Evolutionary conservation across 2,329 filamentous ascomycete genomes (phyloP).

Genomic region (Fusarium irregulare): DNA sequence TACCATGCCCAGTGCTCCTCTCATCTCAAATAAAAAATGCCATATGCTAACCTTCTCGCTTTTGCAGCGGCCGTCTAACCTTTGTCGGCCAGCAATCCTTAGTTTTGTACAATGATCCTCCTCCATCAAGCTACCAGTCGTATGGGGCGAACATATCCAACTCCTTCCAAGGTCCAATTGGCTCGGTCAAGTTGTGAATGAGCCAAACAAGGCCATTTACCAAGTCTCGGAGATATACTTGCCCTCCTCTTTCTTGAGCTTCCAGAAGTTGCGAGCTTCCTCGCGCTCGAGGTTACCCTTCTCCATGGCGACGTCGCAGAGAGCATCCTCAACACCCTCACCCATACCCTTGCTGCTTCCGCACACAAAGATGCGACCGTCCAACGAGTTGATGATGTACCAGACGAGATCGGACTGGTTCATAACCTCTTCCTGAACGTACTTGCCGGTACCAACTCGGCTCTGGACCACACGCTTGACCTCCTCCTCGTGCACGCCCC

Average conservation of each 20-base stretch:
- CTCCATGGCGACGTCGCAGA: constrained; percentile 90
- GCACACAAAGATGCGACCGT: constrained; percentile 95
- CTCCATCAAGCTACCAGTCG: constrained; percentile 2
- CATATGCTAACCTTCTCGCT: constrained; percentile 32
- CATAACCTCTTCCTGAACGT: constrained; percentile 95
- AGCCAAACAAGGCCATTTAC: constrained; percentile 50
- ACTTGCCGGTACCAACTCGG: constrained; percentile 81
- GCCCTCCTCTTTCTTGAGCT: constrained; percentile 88
- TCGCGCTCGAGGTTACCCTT: constrained; percentile 88
- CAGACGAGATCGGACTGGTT: constrained; percentile 96
- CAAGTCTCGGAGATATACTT: constrained; percentile 93
- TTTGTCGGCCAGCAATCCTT: constrained; percentile 24
- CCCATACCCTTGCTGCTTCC: constrained; percentile 97
- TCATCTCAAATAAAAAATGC: constrained; percentile 25
- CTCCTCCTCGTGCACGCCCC: constrained; percentile 91
- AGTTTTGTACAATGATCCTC: constrained; percentile 10
- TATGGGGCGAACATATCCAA: neutral
- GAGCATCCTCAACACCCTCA: constrained; percentile 88
- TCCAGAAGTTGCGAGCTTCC: constrained; percentile 89
- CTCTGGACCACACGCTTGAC: constrained; percentile 85
- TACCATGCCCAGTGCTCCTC: constrained; percentile 32
- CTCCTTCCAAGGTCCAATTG: neutral
- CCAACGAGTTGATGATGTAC: constrained; percentile 97
- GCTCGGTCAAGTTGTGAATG: neutral
- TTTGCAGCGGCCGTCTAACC: constrained; percentile 39